Base-by-base conservation (phyloP, 1,284 basidiomycete species). In the Sphagnurus paluster region DNA sequence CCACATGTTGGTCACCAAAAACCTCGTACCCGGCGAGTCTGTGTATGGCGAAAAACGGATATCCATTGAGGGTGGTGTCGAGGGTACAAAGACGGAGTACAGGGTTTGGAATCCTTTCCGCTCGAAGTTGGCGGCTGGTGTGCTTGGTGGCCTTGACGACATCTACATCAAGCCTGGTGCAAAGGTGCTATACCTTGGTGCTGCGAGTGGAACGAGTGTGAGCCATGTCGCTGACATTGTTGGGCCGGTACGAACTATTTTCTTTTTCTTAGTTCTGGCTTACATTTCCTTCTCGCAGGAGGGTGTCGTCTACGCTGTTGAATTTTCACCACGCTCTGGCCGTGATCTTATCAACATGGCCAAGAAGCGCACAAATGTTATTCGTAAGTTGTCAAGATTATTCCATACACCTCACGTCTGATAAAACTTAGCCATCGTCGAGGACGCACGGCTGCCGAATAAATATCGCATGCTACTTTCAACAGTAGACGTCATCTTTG, bases 21-120 rank as follows among this genome's bases (percentile, higher is more conserved):
- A 98, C 72, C 80, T 99, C 57, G 93, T 91, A 39, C 96, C 97
- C 9, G 97, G 96, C 49, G 96, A 99, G 66, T 90, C 90, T 14
- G 97, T 99, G 19, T 99, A 99, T 69, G 97, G 96, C 57, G 96
- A 99, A 74, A 99, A 99, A 79, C 79, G 92, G 72, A 90, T 95
- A 71, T 80, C 84, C 39, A 79, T 96, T 58, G 88, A 92, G 7
- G 82, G 83, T 4, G 82, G 79, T 39, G 79, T 82, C 48, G 88
- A 90, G 40, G 90, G 84, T 45, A 87, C 85, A 50, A 99, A 99
- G 76, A 79, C 87, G 59, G 96, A 99, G 71, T 99, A 98, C 74
- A 82, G 96, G 52, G 97, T 99, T 26, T 99, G 96, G 96, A 99
- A 99, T 75, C 97, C 96, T 48, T 99, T 99, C 86, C 82, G 97